Evolutionary conservation across 768 basidiomycete species (phyloP).

Genomic region (Coprinopsis marcescibilis): DNA sequence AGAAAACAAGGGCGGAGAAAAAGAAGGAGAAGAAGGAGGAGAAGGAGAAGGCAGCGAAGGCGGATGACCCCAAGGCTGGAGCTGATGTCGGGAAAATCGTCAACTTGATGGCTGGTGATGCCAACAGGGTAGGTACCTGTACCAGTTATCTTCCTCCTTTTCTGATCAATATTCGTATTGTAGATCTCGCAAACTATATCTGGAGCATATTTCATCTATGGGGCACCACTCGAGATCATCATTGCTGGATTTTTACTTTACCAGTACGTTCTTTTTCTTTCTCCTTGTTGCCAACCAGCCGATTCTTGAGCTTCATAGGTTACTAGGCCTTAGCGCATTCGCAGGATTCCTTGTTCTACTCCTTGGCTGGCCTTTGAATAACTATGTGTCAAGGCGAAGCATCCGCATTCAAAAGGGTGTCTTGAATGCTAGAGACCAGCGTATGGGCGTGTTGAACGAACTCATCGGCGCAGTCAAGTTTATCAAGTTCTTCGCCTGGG

Average conservation of each 20-base stretch:
- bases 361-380: constrained; percentile 68
- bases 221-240: constrained; percentile 73
- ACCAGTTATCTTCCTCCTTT: constrained; percentile 9
- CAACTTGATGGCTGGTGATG: constrained; percentile 81
- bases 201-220: constrained; percentile 61
- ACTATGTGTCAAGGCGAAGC: constrained; percentile 52
- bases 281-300: no score
- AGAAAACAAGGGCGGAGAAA: constrained; percentile 18
- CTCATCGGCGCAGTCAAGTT: constrained; percentile 70
- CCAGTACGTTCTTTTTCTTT: constrained; percentile 41
- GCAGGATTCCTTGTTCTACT: constrained; percentile 67
- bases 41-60: constrained; percentile 34
- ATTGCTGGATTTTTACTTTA: constrained; percentile 73
- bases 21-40: constrained; percentile 30
- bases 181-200: constrained; percentile 49
- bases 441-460: constrained; percentile 76
- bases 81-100: constrained; percentile 90
- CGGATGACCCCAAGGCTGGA: constrained; percentile 60
- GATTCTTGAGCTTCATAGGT: constrained; percentile 27
- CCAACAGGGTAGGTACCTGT: constrained; percentile 49
- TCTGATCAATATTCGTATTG: neutral
- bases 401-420: constrained; percentile 57
- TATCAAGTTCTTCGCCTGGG: constrained; percentile 84
- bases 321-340: constrained; percentile 68
- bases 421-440: constrained; percentile 59